These are phyloP conservation scores for Cyamopsis tetragonoloba DNA, from an alignment of 306 rosid species.

Conservation along the genomic window DNA sequence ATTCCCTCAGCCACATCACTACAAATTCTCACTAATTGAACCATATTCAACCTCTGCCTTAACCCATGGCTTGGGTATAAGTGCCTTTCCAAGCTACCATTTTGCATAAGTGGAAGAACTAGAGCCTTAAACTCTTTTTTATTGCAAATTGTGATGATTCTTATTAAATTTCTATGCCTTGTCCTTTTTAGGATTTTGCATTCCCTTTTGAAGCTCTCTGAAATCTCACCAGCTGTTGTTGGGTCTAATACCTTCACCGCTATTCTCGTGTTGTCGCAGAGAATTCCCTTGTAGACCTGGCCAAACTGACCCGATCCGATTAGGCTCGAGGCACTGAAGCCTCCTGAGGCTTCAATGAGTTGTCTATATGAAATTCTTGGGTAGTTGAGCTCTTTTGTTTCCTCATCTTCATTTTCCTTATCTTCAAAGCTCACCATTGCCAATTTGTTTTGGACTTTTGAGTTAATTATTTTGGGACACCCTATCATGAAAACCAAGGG, in stretches of 20 bases:
- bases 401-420: slow-evolving; percentile 39
- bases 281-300: slow-evolving; percentile 65
- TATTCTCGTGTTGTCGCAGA: slow-evolving; percentile 50
- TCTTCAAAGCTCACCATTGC: slow-evolving; percentile 27
- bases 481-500: slow-evolving; percentile 38
- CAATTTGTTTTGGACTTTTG: slow-evolving; percentile 23
- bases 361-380: slow-evolving; percentile 60
- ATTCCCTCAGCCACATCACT: slow-evolving; percentile 71
- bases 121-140: slow-evolving; percentile 65
- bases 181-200: slow-evolving; percentile 54
- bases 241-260: slow-evolving; percentile 67
- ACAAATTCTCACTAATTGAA: slow-evolving; percentile 61
- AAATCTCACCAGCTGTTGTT: slow-evolving; percentile 38
- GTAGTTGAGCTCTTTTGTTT: slow-evolving; percentile 44
- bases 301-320: slow-evolving; percentile 72
- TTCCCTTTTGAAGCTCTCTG: slow-evolving; percentile 62
- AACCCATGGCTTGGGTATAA: slow-evolving; percentile 52
- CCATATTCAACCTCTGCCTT: slow-evolving; percentile 38
- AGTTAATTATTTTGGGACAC: slow-evolving; percentile 25
- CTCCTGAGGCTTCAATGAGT: slow-evolving; percentile 62
- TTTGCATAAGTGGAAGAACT: slow-evolving; percentile 73
- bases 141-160: slow-evolving; percentile 70
- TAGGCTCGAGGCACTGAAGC: slow-evolving; percentile 56
- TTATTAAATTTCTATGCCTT: slow-evolving; percentile 64
- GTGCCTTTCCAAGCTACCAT: slow-evolving; percentile 70